These are phyloP conservation scores for Solanum microdontum DNA, from an alignment of 257 asterid species.

Conservation along the genomic window DNA sequence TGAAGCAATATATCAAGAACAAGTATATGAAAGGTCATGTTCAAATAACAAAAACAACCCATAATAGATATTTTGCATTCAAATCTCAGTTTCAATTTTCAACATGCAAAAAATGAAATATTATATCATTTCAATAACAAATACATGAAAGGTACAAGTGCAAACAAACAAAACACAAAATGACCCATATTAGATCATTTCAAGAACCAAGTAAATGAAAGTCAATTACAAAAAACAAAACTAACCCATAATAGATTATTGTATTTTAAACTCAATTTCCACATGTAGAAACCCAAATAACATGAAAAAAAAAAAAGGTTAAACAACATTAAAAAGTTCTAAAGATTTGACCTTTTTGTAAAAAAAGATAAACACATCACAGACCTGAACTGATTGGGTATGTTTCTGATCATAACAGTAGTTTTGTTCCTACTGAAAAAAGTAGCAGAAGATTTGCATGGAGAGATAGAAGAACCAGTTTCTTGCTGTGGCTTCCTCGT, in stretches of 20 bases:
- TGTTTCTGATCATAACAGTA: conserved; percentile 6
- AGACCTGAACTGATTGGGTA: conserved; percentile 6
- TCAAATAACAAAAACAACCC: neutral
- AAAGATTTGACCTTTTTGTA: neutral
- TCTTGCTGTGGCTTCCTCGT: neutral
- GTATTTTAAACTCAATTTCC: neutral
- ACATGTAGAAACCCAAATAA: neutral
- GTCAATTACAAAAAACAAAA: neutral
- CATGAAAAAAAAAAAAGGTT: neutral
- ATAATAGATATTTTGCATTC: neutral
- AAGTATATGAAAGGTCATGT: neutral
- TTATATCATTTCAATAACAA: neutral
- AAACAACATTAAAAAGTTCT: neutral
- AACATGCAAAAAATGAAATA: neutral
- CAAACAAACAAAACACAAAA: neutral
- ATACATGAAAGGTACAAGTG: neutral
- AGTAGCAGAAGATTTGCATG: neutral
- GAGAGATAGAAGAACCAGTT: neutral
- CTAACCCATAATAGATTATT: neutral
- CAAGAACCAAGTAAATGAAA: neutral
- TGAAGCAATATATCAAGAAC: neutral
- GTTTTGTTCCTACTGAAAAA: neutral
- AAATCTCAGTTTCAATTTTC: neutral
- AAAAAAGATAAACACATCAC: neutral
- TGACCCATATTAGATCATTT: neutral